Conservation (phyloP, 495 filamentous ascomycete species). For the Apodospora peruviana region DNA sequence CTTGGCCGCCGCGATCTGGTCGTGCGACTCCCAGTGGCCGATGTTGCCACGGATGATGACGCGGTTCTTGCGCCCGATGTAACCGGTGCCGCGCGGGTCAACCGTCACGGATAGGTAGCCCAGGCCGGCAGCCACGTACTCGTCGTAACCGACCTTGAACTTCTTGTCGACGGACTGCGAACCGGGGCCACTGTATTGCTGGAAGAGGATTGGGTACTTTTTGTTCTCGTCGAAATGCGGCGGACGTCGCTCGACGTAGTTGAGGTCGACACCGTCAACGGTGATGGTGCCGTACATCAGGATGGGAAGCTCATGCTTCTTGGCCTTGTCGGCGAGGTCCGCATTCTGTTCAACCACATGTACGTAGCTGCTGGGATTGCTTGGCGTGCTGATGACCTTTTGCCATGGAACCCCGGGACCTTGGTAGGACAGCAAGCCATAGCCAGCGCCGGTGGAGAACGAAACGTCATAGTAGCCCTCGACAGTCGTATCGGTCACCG, state of each 20-base stretch:
- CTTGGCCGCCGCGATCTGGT: constrained; percentile 89
- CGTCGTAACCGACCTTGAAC: constrained; percentile 84
- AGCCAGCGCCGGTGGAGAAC: constrained; percentile 77
- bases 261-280: constrained; percentile 62
- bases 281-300: constrained; percentile 80
- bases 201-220: constrained; percentile 90
- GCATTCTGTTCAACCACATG: constrained; percentile 72
- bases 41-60: constrained; percentile 77
- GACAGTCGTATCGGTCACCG: constrained; percentile 69
- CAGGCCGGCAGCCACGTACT: constrained; percentile 76
- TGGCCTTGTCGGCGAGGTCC: constrained; percentile 59
- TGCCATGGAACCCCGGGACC: constrained; percentile 90
- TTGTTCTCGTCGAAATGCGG: constrained; percentile 82
- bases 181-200: constrained; percentile 85
- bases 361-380: constrained; percentile 57
- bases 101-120: constrained; percentile 97
- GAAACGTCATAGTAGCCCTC: constrained; percentile 83
- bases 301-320: constrained; percentile 75
- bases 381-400: constrained; percentile 78
- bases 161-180: constrained; percentile 80
- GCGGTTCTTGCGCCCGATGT: constrained; percentile 76
- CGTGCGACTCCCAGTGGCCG: constrained; percentile 76
- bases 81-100: constrained; percentile 90
- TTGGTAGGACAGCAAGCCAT: constrained; percentile 72
- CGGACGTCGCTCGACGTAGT: constrained; percentile 85